A percentile compares a stretch with the other conserved stretches of the same genome.
Evolutionary conservation across 306 rosid genomes (phyloP).

Genomic region (Vicia sativa): DNA sequence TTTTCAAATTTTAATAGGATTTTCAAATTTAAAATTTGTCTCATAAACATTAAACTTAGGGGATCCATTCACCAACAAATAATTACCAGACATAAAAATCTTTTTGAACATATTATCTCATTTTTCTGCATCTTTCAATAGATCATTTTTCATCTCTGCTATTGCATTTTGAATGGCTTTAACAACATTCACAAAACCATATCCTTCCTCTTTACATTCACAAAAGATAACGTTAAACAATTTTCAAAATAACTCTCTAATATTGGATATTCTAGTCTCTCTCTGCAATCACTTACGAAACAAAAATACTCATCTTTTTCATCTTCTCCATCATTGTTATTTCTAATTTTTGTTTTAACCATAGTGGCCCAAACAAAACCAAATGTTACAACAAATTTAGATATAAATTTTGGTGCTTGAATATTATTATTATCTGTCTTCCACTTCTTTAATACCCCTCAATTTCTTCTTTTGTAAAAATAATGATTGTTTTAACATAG

Average conservation of each 20-base stretch:
- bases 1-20: too few species aligned
- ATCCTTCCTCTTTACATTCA: slow-evolving; percentile 37
- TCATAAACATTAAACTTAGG: too few species aligned
- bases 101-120: too few species aligned
- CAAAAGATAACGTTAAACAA: slow-evolving; percentile 37
- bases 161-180: slow-evolving; percentile 32
- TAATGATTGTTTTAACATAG: slow-evolving; percentile 28
- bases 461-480: slow-evolving; percentile 30
- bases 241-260: slow-evolving; percentile 45
- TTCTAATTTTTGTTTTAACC: slow-evolving; percentile 36
- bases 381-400: slow-evolving; percentile 43
- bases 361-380: slow-evolving; percentile 39
- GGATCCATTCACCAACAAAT: too few species aligned
- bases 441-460: slow-evolving; percentile 9
- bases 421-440: background rate
- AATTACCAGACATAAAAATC: too few species aligned
- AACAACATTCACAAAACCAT: slow-evolving; percentile 41
- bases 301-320: slow-evolving; percentile 39
- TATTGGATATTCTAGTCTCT: slow-evolving; percentile 27
- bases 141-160: slow-evolving; percentile 24
- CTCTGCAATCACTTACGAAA: slow-evolving; percentile 47
- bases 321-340: background rate
- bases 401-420: slow-evolving; percentile 18
- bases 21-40: too few species aligned
- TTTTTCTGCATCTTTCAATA: slow-evolving; percentile 32